Base-by-base conservation (phyloP, 2,329 filamentous ascomycete genomes). In the Dothistroma pini region DNA sequence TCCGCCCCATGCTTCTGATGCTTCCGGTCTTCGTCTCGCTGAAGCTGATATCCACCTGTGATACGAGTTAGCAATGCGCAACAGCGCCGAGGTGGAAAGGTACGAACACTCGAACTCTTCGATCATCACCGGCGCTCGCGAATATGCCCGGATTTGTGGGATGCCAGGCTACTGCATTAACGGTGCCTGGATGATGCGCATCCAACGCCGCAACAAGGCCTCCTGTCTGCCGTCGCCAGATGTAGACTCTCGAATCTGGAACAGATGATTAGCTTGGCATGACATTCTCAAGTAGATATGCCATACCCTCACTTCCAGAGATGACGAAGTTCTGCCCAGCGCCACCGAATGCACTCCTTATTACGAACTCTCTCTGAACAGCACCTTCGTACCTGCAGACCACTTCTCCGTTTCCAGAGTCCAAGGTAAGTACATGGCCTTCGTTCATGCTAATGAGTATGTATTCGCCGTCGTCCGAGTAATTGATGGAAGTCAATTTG, bases 311-410 rank as follows among this genome's bases (percentile, higher is more conserved):
- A 70, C 92, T 96, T 11, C 95, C 95, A 70, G 90, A 93, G 31
- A 96, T 82, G 10, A 97, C 89, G 74, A 97, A 97, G 73, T 89
- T 93, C 77, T 97, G 92, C 61, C 90, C 88, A 1, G 93, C 93
- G 34, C 95, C 95, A 19, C 95, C 95, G 76, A 97, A 95, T 0
- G 83, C 80, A 69, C 88, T 90, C 55, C 93, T 84, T 61, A 99
- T 96, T 58, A 97, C 84, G 71, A 81, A 96, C 1, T 88, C 79
- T 57, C 86, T 88, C 64, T 92, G 90, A 49, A 82, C 84, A 63
- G 93, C 89, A 0, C 91, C 93, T 16, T 85, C 80, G 72, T 90
- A 97, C 67, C 83, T 87, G 67, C 89, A 86, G 4, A 93, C 80
- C n/a, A 87, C 80, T 34, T 88, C 85, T 19, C 87, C 85, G 1